phyloP scores from a whole-genome alignment of 208 protist genomes.

The Leishmania guyanensis region DNA sequence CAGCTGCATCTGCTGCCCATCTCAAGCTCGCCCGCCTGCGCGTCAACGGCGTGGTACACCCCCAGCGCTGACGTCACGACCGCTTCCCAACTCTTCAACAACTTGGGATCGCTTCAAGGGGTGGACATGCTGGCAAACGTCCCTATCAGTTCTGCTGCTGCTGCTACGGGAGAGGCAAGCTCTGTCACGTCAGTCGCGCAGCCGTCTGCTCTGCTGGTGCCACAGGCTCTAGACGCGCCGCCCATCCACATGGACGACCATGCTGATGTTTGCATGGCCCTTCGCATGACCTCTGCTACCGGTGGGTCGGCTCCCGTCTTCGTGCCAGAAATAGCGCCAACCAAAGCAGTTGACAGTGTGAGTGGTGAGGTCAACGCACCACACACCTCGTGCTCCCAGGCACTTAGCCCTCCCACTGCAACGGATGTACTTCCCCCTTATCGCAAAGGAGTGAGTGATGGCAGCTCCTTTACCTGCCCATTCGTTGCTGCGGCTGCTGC shows the following conservation, averaged over 20 bases:
- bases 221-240: too few species aligned
- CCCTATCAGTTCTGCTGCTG: background rate
- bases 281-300: background rate
- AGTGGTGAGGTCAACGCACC: background rate
- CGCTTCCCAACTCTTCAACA: background rate
- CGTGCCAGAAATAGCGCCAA: background rate
- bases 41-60: background rate
- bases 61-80: background rate
- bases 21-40: background rate
- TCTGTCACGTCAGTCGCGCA: background rate
- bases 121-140: background rate
- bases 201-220: background rate
- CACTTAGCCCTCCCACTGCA: background rate
- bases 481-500: background rate
- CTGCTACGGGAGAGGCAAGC: background rate
- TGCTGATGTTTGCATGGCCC: background rate
- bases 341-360: background rate
- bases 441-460: background rate
- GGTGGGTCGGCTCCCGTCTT: background rate
- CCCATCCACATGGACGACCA: background rate
- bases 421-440: background rate
- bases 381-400: background rate
- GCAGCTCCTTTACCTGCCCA: too few species aligned
- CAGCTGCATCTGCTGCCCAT: background rate
- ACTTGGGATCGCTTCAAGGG: conserved; percentile 1